Percentiles rank a stretch among this genome's conserved stretches.
Evolutionary conservation across 176 grass and related monocot genomes (phyloP).

Genomic region (Lolium multiflorum): DNA sequence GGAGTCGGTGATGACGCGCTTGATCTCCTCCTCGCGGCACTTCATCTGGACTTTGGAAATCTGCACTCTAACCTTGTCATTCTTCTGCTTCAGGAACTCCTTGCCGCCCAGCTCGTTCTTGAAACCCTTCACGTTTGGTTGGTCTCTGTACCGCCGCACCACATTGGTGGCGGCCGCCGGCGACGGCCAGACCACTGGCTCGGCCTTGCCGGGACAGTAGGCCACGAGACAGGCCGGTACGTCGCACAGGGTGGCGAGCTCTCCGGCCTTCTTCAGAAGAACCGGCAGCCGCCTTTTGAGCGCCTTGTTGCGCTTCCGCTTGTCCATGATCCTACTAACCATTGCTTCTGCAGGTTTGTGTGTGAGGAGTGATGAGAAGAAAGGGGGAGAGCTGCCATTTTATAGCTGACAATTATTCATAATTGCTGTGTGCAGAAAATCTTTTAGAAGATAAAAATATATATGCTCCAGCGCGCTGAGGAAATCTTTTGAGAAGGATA

Average conservation of each 20-base stretch:
- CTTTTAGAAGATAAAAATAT: too few relatives aligned
- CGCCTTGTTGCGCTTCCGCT: too few relatives aligned
- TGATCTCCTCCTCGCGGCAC: conserved; percentile 19
- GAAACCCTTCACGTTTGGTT: not conserved
- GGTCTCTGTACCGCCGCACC: not conserved
- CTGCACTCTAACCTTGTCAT: not conserved
- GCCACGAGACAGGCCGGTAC: not conserved
- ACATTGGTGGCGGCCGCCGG: not conserved
- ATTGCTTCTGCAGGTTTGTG: too few relatives aligned
- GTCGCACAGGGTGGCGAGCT: conserved; percentile 10
- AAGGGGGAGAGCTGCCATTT: too few relatives aligned
- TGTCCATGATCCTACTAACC: too few relatives aligned
- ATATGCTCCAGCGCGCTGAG: too few relatives aligned
- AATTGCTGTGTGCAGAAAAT: too few relatives aligned
- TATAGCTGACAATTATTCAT: too few relatives aligned
- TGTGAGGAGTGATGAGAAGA: too few relatives aligned
- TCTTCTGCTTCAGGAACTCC: not conserved
- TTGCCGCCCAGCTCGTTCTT: conserved; percentile 38
- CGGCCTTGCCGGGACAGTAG: not conserved
- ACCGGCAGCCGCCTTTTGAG: too few relatives aligned
- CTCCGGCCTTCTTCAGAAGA: too few relatives aligned
- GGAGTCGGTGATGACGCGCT: not conserved
- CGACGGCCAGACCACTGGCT: conserved; percentile 33
- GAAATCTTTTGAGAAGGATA: too few relatives aligned
- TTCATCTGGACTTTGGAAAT: conserved; percentile 10